These are phyloP conservation scores for Aspergillus nomiae DNA, from an alignment of 2,329 filamentous ascomycete species.

Conservation along the genomic window DNA sequence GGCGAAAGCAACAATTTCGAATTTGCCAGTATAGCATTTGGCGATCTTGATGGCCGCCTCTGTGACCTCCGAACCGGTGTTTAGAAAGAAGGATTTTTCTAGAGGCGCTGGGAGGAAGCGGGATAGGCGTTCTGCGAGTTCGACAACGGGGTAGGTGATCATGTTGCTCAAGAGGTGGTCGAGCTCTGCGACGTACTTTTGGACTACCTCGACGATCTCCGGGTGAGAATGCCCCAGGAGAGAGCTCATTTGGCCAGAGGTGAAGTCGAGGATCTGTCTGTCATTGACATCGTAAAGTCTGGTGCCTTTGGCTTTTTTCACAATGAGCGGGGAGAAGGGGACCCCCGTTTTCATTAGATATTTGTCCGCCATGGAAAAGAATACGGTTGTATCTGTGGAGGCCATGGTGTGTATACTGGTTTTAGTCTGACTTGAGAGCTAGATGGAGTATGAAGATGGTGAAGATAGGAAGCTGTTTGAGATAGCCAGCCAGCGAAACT, in stretches of 20 bases:
- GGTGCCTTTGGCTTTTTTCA: slow-evolving; percentile 50
- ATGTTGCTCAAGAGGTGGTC: slow-evolving; percentile 64
- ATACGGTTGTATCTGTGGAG: slow-evolving; percentile 17
- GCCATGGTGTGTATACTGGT: slow-evolving; percentile 6
- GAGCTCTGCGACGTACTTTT: slow-evolving; percentile 52
- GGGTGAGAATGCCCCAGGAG: slow-evolving; percentile 61
- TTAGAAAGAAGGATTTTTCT: slow-evolving; percentile 60
- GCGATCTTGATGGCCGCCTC: slow-evolving; percentile 68
- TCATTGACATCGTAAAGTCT: slow-evolving; percentile 48
- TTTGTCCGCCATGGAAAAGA: slow-evolving; percentile 42
- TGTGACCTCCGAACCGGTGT: slow-evolving; percentile 59
- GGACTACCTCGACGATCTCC: slow-evolving; percentile 58
- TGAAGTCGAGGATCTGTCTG: slow-evolving; percentile 58
- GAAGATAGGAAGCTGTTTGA: background rate
- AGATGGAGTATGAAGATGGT: background rate
- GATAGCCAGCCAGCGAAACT: background rate
- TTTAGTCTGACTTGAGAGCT: background rate
- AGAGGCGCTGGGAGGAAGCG: slow-evolving; percentile 50
- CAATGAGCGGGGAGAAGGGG: slow-evolving; percentile 41
- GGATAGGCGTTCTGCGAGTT: slow-evolving; percentile 55
- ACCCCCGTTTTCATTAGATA: slow-evolving; percentile 49
- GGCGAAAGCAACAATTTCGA: slow-evolving; percentile 63
- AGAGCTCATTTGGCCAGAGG: slow-evolving; percentile 63
- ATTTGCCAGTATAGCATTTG: slow-evolving; percentile 65
- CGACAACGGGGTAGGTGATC: slow-evolving; percentile 59